Base-by-base conservation (phyloP, 257 asterid genomes). In the Salvia splendens region DNA sequence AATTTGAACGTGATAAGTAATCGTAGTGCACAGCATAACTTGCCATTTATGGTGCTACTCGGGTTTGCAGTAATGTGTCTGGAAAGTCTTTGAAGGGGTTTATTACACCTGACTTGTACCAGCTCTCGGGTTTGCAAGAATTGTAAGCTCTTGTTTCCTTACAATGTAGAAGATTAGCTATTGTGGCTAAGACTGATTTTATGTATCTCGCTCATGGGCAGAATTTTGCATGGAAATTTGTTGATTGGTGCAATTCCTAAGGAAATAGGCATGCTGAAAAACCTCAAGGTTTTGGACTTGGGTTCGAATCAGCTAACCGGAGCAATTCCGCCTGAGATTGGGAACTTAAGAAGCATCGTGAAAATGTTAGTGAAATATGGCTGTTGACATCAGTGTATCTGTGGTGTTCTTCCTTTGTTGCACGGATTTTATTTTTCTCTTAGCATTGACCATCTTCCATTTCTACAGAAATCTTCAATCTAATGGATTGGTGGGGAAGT, bases 281-380 rank as follows among this genome's bases (percentile, higher is more conserved):
- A 82, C 68, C 88, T 93, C 74, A 84, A 75, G 80, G 88, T 81
- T 20, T 77, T 93, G 78, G 96, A 93, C 76, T 86, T 93, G 92
- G 82, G 96, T 45, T 75, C 78, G 49, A 90, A 90, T 71, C 87
- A 67, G 80, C 82, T 93, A 56, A 74, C 88, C 3, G 98, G 98
- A 72, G 67, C 86, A 42, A 88, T 93, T 78, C 97, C 96, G 5
- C 79, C 73, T 0, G 84, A 85, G 78, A 78, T 86, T 52, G 97
- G 96, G 65, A 85, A 88, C 75, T 78, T 93, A 72, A 66, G 86
- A 62, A 73, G 70, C 83, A 72, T 88, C 17, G 52, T 77, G 74
- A 87, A 80, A 73, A 82, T 93, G 98, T 89, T 64, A 73, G 98
- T 83, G 73, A 16, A 59, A 15, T 65, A 72, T 28, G 32, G 69